Evolutionary conservation across 495 filamentous ascomycete species (phyloP), one percentile per base, ranked within the genome.

Genomic region (Apiosordaria backusii): DNA sequence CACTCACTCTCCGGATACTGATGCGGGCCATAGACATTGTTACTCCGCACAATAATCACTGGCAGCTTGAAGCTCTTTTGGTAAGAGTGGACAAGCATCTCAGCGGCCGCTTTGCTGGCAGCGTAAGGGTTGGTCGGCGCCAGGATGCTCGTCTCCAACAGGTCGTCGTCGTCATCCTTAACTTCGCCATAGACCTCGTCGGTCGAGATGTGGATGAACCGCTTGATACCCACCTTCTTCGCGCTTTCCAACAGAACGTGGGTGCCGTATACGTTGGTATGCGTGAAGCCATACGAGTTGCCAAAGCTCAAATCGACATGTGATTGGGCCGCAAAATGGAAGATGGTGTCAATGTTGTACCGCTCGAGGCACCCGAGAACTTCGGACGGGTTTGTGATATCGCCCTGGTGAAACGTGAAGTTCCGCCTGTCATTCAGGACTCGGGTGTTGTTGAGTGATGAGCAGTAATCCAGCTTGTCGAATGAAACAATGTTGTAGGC

Each of bases 131-230:
- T 93, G 25, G 88, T 91, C 0, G 90, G 90, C 1, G 83, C 82
- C 16, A 92, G 78, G 54, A 87, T 81, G 67, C 83, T 85, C 24
- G 79, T 81, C 74, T 90, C 89, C 4, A 84, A 74, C 63, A 88
- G 74, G 69, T 89, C 88, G 50, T 85, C 85, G 3, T 82, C 84
- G 35, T 82, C 87, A 55, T 84, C 84, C 45, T 83, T 80, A 22
- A 88, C 87, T 73, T 91, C 89, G 59, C 90, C 89, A 71, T 92
- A 92, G 4, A 91, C 90, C 72, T 92, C 89, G 75, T 92, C 90
- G 7, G 90, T 92, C 10, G 86, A 89, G 58, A 91, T 83, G 71
- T 92, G 88, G 71, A 91, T 84, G 72, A 91, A 92, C 55, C 86
- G 78, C 64, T 80, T 83, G 70, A 92, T 82, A 27, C 83, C 83